Conservation (phyloP, 768 basidiomycete genomes). For the Termitomyces sp. region DNA sequence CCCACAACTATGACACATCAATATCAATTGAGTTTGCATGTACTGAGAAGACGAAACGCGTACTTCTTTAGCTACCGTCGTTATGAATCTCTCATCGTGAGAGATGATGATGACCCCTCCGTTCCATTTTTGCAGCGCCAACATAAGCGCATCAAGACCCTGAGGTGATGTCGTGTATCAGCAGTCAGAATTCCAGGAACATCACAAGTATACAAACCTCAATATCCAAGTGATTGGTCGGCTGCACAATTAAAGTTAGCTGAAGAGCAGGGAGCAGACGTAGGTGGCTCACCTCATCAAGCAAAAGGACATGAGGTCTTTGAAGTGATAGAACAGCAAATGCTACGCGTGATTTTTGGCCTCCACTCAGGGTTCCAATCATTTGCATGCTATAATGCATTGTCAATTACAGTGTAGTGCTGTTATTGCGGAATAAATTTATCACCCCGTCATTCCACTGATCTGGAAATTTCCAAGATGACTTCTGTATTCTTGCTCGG, state of each 20-base stretch:
- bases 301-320: conserved; percentile 85
- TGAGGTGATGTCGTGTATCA: conserved; percentile 25
- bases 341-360: conserved; percentile 94
- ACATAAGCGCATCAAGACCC: conserved; percentile 95
- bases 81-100: conserved; percentile 96
- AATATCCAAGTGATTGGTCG: conserved; percentile 95
- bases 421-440: conserved; percentile 15
- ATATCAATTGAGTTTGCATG: conserved; percentile 6
- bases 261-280: background rate
- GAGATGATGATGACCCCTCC: conserved; percentile 92
- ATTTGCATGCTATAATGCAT: conserved; percentile 58
- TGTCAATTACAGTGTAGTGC: background rate
- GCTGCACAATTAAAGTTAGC: conserved; percentile 37
- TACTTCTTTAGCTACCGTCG: conserved; percentile 83
- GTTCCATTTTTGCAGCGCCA: conserved; percentile 75
- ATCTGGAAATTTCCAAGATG: conserved; percentile 98
- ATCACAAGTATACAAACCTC: conserved; percentile 44
- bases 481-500: conserved; percentile 92
- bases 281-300: conserved; percentile 77
- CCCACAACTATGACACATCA: conserved; percentile 68
- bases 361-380: conserved; percentile 91
- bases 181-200: background rate
- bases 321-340: conserved; percentile 86
- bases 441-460: conserved; percentile 90
- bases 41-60: conserved; percentile 15